phyloP scores from a whole-genome alignment of 768 basidiomycete species.

The Daedaleopsis sinensis region DNA sequence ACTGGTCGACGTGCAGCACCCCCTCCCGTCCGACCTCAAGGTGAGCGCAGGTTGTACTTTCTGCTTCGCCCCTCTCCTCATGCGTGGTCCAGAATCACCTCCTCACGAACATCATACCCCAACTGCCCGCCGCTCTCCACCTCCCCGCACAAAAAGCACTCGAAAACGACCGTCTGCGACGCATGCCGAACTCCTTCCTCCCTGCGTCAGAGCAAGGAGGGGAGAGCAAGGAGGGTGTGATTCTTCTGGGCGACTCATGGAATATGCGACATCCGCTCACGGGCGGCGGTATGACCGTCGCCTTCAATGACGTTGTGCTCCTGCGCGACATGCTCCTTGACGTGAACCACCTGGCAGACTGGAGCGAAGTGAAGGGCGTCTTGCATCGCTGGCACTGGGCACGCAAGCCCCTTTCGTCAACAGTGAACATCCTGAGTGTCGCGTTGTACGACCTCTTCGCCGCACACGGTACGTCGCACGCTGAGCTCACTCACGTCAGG shows the following conservation, averaged over 20 bases:
- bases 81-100: constrained; percentile 59
- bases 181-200: constrained; percentile 96
- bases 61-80: not conserved
- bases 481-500: not conserved
- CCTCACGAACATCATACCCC: constrained; percentile 70
- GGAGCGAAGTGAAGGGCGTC: constrained; percentile 50
- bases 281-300: constrained; percentile 98
- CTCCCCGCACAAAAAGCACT: constrained; percentile 66
- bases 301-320: constrained; percentile 81
- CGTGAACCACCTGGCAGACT: constrained; percentile 47
- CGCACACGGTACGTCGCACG: constrained; percentile 73
- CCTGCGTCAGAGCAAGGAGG: constrained; percentile 71
- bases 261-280: constrained; percentile 99
- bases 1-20: constrained; percentile 86
- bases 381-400: constrained; percentile 84
- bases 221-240: constrained; percentile 61
- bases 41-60: constrained; percentile 40
- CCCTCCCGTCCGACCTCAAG: constrained; percentile 82
- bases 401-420: constrained; percentile 80
- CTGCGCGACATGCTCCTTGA: constrained; percentile 62
- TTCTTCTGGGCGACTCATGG: constrained; percentile 94
- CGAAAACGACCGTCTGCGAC: constrained; percentile 78
- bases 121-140: constrained; percentile 77
- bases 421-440: constrained; percentile 90
- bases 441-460: constrained; percentile 95